A percentile compares a stretch with the other conserved stretches of the same genome.
Evolutionary conservation across 1,284 basidiomycete genomes (phyloP).

Genomic region (Cryptococcus sp.): DNA sequence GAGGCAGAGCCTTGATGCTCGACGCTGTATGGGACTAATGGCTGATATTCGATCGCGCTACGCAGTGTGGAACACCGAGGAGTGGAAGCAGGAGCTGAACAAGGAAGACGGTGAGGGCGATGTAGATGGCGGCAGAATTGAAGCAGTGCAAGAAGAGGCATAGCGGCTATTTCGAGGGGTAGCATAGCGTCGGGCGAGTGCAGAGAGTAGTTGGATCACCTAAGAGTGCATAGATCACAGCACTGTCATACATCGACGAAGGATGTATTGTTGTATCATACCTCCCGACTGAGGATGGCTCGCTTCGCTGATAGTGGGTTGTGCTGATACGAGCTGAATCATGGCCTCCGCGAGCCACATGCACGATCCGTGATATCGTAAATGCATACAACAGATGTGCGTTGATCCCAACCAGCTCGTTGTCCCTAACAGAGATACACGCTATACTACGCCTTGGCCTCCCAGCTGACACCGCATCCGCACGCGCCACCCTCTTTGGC

Average conservation of each 20-base stretch:
- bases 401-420: too few species aligned
- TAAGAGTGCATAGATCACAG: too few species aligned
- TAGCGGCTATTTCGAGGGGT: background rate
- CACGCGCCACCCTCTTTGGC: slow-evolving; percentile 59
- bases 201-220: too few species aligned
- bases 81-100: background rate
- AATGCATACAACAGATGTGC: too few species aligned
- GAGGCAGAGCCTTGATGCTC: background rate
- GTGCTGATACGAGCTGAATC: too few species aligned
- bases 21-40: background rate
- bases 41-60: background rate
- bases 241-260: too few species aligned
- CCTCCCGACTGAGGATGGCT: too few species aligned
- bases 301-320: too few species aligned
- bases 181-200: too few species aligned
- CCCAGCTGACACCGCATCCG: slow-evolving; percentile 60
- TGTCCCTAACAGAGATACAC: background rate
- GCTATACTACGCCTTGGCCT: slow-evolving; percentile 41
- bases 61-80: background rate
- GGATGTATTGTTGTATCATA: too few species aligned
- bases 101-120: background rate
- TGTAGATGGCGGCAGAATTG: background rate
- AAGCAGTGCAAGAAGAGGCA: background rate
- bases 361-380: too few species aligned
- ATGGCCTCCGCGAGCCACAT: too few species aligned